A percentile compares a stretch with the other conserved stretches of the same genome.
Evolutionary conservation across 2,329 filamentous ascomycete genomes (phyloP).

Genomic region (Talaromyces sp.): DNA sequence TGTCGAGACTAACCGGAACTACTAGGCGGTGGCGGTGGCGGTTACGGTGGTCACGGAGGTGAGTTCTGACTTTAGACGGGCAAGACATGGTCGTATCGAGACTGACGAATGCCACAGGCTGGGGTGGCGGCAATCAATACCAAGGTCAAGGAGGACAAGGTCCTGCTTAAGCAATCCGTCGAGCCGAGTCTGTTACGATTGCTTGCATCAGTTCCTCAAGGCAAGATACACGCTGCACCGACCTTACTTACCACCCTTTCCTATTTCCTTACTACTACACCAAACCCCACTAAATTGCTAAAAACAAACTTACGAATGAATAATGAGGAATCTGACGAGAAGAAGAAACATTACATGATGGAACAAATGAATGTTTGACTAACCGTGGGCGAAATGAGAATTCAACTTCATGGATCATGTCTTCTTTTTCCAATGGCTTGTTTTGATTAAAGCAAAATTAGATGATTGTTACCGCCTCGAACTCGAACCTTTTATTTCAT

Average conservation of each 20-base stretch:
- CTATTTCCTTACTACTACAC: background rate
- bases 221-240: background rate
- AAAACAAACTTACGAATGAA: conserved; percentile 4
- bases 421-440: background rate
- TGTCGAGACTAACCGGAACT: conserved; percentile 15
- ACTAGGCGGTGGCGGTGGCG: conserved; percentile 24
- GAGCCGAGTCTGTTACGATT: background rate
- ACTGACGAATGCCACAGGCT: conserved; percentile 17
- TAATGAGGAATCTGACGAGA: conserved; percentile 11
- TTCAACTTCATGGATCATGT: background rate
- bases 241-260: background rate
- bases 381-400: background rate
- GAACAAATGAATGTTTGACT: conserved; percentile 4
- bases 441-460: conserved; percentile 7
- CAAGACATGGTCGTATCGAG: background rate
- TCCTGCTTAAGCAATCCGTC: background rate
- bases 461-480: conserved; percentile 4
- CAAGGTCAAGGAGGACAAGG: conserved; percentile 18
- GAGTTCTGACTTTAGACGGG: background rate
- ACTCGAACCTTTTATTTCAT: background rate
- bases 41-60: conserved; percentile 23
- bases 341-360: conserved; percentile 9
- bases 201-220: background rate
- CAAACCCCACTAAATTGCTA: background rate
- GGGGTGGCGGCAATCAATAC: conserved; percentile 19